Conservation (phyloP, 257 asterid genomes). For the Gentiana dahurica region DNA sequence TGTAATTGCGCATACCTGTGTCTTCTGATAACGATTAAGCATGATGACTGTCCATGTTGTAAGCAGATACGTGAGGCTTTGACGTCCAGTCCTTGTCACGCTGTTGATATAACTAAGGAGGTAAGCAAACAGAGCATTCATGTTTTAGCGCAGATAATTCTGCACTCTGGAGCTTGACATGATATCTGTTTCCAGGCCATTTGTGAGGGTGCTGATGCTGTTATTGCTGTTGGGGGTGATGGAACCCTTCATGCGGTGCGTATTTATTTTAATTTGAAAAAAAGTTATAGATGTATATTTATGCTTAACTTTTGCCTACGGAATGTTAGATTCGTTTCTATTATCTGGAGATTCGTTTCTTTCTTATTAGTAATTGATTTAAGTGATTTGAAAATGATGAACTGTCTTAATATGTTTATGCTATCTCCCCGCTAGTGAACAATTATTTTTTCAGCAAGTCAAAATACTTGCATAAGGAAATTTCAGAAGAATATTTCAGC, state of each 20-base stretch:
- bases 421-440: no score
- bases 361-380: no score
- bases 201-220: slow-evolving; percentile 90
- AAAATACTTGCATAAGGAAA: no score
- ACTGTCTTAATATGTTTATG: no score
- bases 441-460: no score
- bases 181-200: slow-evolving; percentile 52
- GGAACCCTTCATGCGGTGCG: slow-evolving; percentile 93
- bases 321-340: no score
- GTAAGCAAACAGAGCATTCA: slow-evolving; percentile 26
- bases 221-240: slow-evolving; percentile 93
- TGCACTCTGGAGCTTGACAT: slow-evolving; percentile 13
- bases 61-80: slow-evolving; percentile 75
- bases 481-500: no score
- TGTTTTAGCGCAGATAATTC: slow-evolving; percentile 10
- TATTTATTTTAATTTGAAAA: slow-evolving; percentile 4
- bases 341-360: no score
- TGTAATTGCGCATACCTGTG: not conserved
- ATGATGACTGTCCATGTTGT: slow-evolving; percentile 11
- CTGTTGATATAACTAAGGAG: slow-evolving; percentile 80
- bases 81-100: slow-evolving; percentile 87
- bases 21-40: not conserved
- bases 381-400: no score
- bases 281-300: not conserved
- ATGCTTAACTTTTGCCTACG: not conserved